A percentile compares a stretch with the other conserved stretches of the same genome.
Evolutionary conservation across 306 rosid genomes (phyloP).

Genomic region (Quercus gilva): DNA sequence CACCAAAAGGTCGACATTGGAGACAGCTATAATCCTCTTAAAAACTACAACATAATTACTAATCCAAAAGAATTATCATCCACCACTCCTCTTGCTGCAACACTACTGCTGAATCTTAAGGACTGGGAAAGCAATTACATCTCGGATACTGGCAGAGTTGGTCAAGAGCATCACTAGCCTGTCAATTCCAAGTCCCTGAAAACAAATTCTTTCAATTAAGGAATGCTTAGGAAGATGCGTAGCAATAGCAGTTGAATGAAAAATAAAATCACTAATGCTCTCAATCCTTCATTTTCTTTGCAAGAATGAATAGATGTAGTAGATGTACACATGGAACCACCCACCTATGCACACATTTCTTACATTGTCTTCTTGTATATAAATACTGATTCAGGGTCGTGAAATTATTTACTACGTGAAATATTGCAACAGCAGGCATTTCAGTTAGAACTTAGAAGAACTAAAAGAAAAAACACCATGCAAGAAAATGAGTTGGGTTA

Average conservation of each 20-base stretch:
- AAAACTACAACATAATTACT: neutral
- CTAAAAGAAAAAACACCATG: too few species aligned
- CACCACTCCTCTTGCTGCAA: neutral
- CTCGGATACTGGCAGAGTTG: constrained; percentile 86
- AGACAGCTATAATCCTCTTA: neutral
- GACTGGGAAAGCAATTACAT: constrained; percentile 96
- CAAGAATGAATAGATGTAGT: neutral
- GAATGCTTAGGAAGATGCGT: neutral
- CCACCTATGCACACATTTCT: neutral
- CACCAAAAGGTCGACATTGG: neutral
- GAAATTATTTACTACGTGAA: neutral
- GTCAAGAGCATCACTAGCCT: constrained; percentile 96
- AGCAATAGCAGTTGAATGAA: neutral
- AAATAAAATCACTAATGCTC: neutral
- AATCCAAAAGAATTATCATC: neutral
- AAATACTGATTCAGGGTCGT: neutral
- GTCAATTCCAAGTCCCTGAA: constrained; percentile 97
- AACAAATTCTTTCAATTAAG: constrained; percentile 23
- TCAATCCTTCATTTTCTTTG: neutral
- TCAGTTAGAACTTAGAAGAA: too few species aligned
- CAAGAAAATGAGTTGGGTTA: too few species aligned
- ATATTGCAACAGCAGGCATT: too few species aligned
- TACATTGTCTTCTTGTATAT: neutral
- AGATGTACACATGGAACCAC: neutral
- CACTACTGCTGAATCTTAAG: constrained; percentile 66